Base-by-base conservation (phyloP, 2,329 filamentous ascomycete genomes). In the Fusarium lyarnte region DNA sequence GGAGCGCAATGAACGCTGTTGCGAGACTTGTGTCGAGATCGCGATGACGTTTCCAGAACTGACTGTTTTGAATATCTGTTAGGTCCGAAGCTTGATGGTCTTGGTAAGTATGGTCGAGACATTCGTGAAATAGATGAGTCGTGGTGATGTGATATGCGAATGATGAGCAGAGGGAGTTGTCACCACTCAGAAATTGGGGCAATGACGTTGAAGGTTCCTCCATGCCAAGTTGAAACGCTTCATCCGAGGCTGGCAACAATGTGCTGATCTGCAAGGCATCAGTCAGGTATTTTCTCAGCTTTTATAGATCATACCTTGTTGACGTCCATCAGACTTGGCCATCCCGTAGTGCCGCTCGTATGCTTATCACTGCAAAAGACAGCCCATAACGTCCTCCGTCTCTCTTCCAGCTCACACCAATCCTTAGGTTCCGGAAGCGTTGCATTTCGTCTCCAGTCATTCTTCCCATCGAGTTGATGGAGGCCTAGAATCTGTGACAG, bases 11-110 rank as follows among this genome's bases (percentile, higher is more conserved):
- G 46, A 94, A 91, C 3, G 91, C 91, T 74, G 91, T 92, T 12
- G 92, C 89, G 3, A 97, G 83, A 13, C 91, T 88, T 67, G 93
- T 93, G 79, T 97, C 93, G 72, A 97, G 88, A 16, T 89, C 86
- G 8, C 93, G 87, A 79, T 97, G 94, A 2, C 93, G 88, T 74
- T 89, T 92, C 94, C 94, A 97, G 80, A 94, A 97, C 35, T 88
- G 87, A 2, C 69, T 76, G 21, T 67, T 69, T 8, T 66, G 47
- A 2, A 69, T 8, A 14, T 76, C 71, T 35, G 52, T 19, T 5
- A 93, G 93, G 73, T 93, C 81, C 85, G 5, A 88, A 83, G 62
- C 88, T 86, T 10, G 89, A 87, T 35, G 90, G 87, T 82, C 95
- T 35, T 75, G 71, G 92, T 16, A 95, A 84, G 81, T 97, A 93